Base-by-base conservation (phyloP, 140 eudicot species). In the Anethum foeniculum region DNA sequence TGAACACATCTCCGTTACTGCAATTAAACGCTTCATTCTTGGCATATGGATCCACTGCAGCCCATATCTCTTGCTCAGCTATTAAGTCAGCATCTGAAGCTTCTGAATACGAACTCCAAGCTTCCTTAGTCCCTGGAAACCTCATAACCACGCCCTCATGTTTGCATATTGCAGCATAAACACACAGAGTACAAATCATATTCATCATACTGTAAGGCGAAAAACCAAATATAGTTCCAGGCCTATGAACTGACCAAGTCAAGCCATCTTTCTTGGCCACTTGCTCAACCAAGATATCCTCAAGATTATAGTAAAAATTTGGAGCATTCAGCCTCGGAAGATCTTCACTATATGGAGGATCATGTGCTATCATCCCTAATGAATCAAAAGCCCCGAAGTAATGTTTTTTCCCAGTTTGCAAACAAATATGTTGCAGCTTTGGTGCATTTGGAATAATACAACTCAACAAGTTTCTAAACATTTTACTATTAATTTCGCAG, bases 351-450 rank as follows among this genome's bases (percentile, higher is more conserved):
- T 71, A 91, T 5, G 97, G 98, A 30, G 98, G 88, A 51, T 93
- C 98, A 36, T 82, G 90, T 7, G 85, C 79, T 0, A 85, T 75
- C 79, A 82, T 81, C 0, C 98, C 91, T 1, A 9, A 77, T 46
- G 44, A 23, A 76, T 94, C 96, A 51, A 87, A 90, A 4, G 93
- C 88, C 1, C 97, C 98, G 0, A 49, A 0, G 18, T 94, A 94
- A 71, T 94, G 98, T 76, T 94, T 92, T 19, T 84, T 69, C 12
- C 98, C 98, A 1, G 97, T 94, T 78, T 91, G 98, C 58, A 94
- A 38, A 67, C 91, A 92, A 9, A 94, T 80, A 28, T 64, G 32
- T 30, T 64, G 71, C 34, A 64, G 34, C 82, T 89, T 86, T 34
- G 92, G 91, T 41, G 89, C 89, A 80, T 89, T 90, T 0, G 97